Percentiles rank a stretch among this genome's conserved stretches.
phyloP scores from a whole-genome alignment of 2,329 filamentous ascomycete species.

The Epicoccum sorghinum region DNA sequence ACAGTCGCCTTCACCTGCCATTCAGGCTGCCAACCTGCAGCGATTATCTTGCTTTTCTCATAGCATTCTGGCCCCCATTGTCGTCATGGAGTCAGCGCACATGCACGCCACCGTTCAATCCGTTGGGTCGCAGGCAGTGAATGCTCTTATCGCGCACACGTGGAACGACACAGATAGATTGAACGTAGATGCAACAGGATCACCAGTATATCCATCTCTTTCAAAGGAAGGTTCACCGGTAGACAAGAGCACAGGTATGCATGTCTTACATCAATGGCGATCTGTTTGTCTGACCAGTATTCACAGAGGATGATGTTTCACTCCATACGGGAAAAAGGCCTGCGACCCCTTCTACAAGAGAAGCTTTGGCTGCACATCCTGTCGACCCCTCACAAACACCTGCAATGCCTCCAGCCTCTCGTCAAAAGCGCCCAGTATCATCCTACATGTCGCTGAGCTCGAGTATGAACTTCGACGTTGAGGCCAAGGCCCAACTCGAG shows the following conservation, averaged over 20 bases:
- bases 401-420: neutral
- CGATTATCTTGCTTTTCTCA: neutral
- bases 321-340: slow-evolving; percentile 4
- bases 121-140: neutral
- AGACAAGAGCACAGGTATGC: slow-evolving; percentile 5
- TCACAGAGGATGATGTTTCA: neutral
- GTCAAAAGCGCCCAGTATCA: slow-evolving; percentile 1
- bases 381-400: neutral
- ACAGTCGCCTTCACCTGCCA: neutral
- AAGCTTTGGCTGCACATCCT: slow-evolving; percentile 1
- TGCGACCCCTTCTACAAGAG: neutral
- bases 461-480: slow-evolving; percentile 17
- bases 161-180: slow-evolving; percentile 3
- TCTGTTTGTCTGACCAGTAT: slow-evolving; percentile 2
- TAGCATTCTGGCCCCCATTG: neutral
- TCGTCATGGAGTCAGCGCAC: slow-evolving; percentile 8
- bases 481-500: slow-evolving; percentile 14
- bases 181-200: neutral
- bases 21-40: neutral
- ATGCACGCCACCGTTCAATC: neutral
- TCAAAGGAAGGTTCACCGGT: neutral
- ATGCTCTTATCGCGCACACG: neutral
- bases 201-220: neutral
- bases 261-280: neutral
- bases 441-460: slow-evolving; percentile 3